Percentiles rank a stretch among this genome's conserved stretches.
phyloP scores from a whole-genome alignment of 257 asterid species.

The Petunia secreta region DNA sequence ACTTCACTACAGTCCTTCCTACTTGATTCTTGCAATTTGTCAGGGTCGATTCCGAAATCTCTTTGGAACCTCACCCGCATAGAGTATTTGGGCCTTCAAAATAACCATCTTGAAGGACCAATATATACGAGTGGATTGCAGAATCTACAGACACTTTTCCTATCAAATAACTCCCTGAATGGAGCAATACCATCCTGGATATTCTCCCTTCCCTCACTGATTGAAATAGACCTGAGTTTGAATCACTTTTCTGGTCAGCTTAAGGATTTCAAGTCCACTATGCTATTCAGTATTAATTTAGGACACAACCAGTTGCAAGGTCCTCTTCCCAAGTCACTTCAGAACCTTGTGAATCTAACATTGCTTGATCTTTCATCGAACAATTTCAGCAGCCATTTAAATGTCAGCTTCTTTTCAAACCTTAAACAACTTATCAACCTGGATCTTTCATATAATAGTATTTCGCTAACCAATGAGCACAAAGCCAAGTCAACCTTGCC shows the following conservation, averaged over 20 bases:
- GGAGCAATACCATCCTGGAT: slow-evolving; percentile 32
- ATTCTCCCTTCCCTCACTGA: slow-evolving; percentile 31
- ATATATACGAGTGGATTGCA: slow-evolving; percentile 21
- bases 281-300: not conserved
- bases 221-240: not conserved
- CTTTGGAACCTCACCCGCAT: slow-evolving; percentile 32
- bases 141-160: slow-evolving; percentile 18
- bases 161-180: slow-evolving; percentile 24
- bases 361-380: not conserved
- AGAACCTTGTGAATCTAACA: slow-evolving; percentile 29
- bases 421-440: not conserved
- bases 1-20: too few relatives aligned
- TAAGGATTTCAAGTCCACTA: slow-evolving; percentile 30
- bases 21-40: not conserved
- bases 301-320: slow-evolving; percentile 29
- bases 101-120: slow-evolving; percentile 26
- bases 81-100: not conserved
- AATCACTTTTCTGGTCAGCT: slow-evolving; percentile 32
- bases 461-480: not conserved
- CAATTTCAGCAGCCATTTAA: not conserved
- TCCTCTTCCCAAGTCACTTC: slow-evolving; percentile 34
- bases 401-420: not conserved
- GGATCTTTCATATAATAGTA: slow-evolving; percentile 7
- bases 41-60: not conserved
- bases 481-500: not conserved